Conservation (phyloP, 441 rosid genomes). For the Theobroma grandiflorum region DNA sequence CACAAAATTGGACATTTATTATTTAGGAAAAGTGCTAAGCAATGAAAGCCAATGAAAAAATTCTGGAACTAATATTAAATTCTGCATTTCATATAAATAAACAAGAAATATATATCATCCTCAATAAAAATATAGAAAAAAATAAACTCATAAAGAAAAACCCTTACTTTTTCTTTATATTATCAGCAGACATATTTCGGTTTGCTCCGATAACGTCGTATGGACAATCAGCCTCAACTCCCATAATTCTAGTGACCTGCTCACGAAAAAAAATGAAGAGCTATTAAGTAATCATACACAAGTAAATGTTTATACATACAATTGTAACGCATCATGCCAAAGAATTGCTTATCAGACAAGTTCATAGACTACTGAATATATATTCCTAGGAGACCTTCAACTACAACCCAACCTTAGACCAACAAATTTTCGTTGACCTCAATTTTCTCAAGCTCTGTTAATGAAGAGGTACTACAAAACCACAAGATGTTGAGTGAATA, state of each 20-base stretch:
- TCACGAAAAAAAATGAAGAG: slow-evolving; percentile 22
- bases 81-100: not conserved
- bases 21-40: not conserved
- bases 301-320: not conserved
- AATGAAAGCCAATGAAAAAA: not conserved
- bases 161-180: slow-evolving; percentile 83
- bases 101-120: not conserved
- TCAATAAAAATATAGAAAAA: not conserved
- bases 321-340: not conserved
- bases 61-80: not conserved
- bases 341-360: not conserved
- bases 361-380: not conserved
- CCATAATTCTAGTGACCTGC: slow-evolving; percentile 92
- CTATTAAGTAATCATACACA: slow-evolving; percentile 17
- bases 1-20: not conserved
- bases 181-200: slow-evolving; percentile 72
- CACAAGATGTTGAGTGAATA: not conserved
- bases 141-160: not conserved
- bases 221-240: slow-evolving; percentile 68
- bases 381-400: not conserved
- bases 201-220: slow-evolving; percentile 86
- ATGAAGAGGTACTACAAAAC: not conserved
- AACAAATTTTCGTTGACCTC: not conserved
- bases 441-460: slow-evolving; percentile 1
- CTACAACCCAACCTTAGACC: not conserved